Evolutionary conservation across 192 early-diverging fungal species (phyloP).

Genomic region (Lobosporangium transversale): DNA sequence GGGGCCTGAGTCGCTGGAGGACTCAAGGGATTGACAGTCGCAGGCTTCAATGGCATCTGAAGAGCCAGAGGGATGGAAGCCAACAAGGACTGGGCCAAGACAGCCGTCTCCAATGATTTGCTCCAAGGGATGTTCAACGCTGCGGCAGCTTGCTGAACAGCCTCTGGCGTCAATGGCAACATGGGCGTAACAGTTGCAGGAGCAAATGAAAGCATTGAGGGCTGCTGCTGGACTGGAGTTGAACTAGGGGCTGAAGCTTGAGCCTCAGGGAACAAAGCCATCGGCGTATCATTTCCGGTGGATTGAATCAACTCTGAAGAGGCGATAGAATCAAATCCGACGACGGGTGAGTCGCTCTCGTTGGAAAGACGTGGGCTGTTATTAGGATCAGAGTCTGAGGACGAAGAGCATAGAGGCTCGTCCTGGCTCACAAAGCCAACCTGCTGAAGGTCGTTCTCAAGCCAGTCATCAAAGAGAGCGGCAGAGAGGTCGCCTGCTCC

Average conservation of each 20-base stretch:
- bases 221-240: conserved; percentile 5
- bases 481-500: conserved; percentile 21
- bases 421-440: conserved; percentile 47
- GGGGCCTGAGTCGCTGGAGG: conserved; percentile 6
- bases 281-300: conserved; percentile 15
- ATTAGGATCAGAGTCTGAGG: conserved; percentile 18
- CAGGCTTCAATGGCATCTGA: conserved; percentile 13
- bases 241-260: background rate
- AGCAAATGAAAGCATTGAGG: conserved; percentile 1
- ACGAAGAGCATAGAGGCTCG: conserved; percentile 26
- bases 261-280: conserved; percentile 44
- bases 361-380: conserved; percentile 21
- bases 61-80: conserved; percentile 46
- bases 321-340: conserved; percentile 46
- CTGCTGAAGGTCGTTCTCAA: conserved; percentile 60
- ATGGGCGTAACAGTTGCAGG: conserved; percentile 7
- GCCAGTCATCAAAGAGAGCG: conserved; percentile 61
- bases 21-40: conserved; percentile 6
- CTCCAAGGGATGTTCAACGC: conserved; percentile 54
- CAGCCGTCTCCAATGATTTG: conserved; percentile 46
- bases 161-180: conserved; percentile 40
- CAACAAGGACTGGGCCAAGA: conserved; percentile 53
- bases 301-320: conserved; percentile 30
- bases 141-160: conserved; percentile 49
- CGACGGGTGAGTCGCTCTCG: conserved; percentile 33